Evolutionary conservation across 805 yeast species (phyloP), one percentile per base, ranked within the genome.

Genomic region (Ascoidea rubescens): DNA sequence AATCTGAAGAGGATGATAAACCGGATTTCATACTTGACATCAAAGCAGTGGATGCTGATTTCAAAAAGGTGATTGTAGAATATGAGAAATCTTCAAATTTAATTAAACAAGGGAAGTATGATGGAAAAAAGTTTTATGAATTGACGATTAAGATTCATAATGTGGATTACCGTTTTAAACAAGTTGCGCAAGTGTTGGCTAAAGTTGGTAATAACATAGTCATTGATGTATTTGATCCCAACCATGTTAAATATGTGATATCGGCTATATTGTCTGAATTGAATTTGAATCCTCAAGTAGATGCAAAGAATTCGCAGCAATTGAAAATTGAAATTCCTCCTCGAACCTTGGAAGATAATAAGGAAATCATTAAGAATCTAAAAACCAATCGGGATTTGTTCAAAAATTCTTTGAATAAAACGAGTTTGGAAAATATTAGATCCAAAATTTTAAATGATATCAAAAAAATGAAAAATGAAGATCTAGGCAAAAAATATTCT

Each of bases 141-240:
- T 64, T 89, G 54, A 64, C 64, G 46, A 74, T 91, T 16, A 68
- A 70, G 16, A 59, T 77, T 3, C 73, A 75, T 47, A 71, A 75
- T 12, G 70, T 73, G 50, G 64, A 69, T 5, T 63, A 62, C 1
- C 73, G 73, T 2, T 84, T 83, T 62, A 75, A 79, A 2, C 71
- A 80, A 33, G 67, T 87, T 32, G 96, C 96, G 1, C 82, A 82
- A 55, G 82, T 91, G 2, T 69, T 84, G 0, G 58, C 79, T 51
- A 83, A 83, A 58, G 93, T 91, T 5, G 71, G 74, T 31, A 75
- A 86, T 59, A 73, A 79, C 58, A 71, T 87, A 51, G 67, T 77
- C 37, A 78, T 91, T n/a, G 88, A 96, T 0, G 90, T 89, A 1
- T 91, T 84, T 65, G 96, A 91, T 61, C 95, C 96, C 5, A 74